Conservation (phyloP, 352 stramenopile genomes). For the Pythium inflatum region DNA sequence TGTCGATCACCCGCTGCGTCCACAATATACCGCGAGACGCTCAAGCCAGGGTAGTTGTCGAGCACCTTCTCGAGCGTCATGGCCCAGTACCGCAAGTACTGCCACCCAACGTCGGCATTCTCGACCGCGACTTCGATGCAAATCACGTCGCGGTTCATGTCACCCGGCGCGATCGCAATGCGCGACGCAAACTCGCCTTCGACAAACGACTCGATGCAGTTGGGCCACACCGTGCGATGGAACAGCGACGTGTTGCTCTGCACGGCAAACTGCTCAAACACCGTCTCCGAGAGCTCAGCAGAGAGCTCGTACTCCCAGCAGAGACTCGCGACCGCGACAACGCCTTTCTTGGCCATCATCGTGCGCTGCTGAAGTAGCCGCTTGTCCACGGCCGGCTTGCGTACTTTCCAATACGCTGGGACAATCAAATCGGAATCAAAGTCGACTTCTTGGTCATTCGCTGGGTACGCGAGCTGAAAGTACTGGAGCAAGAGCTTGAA, state of each 20-base stretch:
- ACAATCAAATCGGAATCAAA: constrained; percentile 31
- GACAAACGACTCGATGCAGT: constrained; percentile 29
- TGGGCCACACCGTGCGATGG: constrained; percentile 10
- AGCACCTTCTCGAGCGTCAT: constrained; percentile 32
- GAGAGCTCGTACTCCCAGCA: constrained; percentile 37
- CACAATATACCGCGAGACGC: constrained; percentile 25
- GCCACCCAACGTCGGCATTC: constrained; percentile 10
- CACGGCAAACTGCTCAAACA: constrained; percentile 34
- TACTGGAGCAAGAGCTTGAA: constrained; percentile 35
- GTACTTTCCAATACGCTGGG: constrained; percentile 31
- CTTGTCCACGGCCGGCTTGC: constrained; percentile 24
- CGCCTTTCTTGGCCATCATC: constrained; percentile 17
- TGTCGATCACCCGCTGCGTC: constrained; percentile 10
- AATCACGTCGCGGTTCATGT: constrained; percentile 19
- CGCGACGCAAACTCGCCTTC: constrained; percentile 24
- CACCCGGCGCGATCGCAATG: constrained; percentile 1
- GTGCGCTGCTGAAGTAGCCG: constrained; percentile 20
- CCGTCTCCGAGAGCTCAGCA: constrained; percentile 16
- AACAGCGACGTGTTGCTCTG: constrained; percentile 28
- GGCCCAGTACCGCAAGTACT: constrained; percentile 23
- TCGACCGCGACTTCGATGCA: constrained; percentile 21
- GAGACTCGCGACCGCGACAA: constrained; percentile 9
- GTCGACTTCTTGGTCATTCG: constrained; percentile 12
- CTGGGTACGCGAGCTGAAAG: constrained; percentile 33
- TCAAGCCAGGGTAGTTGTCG: constrained; percentile 30